Evolutionary conservation across 495 filamentous ascomycete species (phyloP).

Genomic region (Xylaria flabelliformis): DNA sequence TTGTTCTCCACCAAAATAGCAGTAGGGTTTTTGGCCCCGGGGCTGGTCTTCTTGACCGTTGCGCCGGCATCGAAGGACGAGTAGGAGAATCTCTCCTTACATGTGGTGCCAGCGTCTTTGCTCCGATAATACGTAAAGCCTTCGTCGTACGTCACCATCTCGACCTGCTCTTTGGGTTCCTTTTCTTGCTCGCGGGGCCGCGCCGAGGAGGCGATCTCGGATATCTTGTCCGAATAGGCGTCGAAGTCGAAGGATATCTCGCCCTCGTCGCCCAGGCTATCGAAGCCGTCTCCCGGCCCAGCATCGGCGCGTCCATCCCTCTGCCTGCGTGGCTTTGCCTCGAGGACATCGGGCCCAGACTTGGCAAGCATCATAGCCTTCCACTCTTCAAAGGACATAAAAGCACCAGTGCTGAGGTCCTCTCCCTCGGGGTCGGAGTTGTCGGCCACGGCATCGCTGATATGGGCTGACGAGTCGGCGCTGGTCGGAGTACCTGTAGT

Average conservation of each 20-base stretch:
- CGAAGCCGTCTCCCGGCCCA: slow-evolving; percentile 39
- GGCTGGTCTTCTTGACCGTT: slow-evolving; percentile 88
- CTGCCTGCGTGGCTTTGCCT: slow-evolving; percentile 62
- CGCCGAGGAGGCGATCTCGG: slow-evolving; percentile 43
- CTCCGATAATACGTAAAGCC: slow-evolving; percentile 64
- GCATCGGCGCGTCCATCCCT: slow-evolving; percentile 46
- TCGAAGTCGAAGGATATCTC: slow-evolving; percentile 93
- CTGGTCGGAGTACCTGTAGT: slow-evolving; percentile 26
- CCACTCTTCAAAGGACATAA: slow-evolving; percentile 98
- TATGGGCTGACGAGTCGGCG: slow-evolving; percentile 17
- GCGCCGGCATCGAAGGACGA: slow-evolving; percentile 96
- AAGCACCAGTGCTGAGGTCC: slow-evolving; percentile 80
- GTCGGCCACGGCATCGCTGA: slow-evolving; percentile 22
- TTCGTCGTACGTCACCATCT: slow-evolving; percentile 52
- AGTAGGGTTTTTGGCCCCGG: slow-evolving; percentile 80
- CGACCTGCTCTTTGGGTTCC: slow-evolving; percentile 52
- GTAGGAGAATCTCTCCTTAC: slow-evolving; percentile 89
- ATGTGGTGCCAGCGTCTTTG: slow-evolving; percentile 94
- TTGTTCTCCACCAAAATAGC: slow-evolving; percentile 94
- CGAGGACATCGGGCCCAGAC: slow-evolving; percentile 81
- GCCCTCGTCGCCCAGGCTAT: slow-evolving; percentile 73
- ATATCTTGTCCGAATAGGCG: slow-evolving; percentile 56
- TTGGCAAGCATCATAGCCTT: slow-evolving; percentile 91
- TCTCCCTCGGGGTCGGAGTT: slow-evolving; percentile 39
- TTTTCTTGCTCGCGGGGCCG: slow-evolving; percentile 47